A percentile compares a stretch with the other conserved stretches of the same genome.
Evolutionary conservation across 257 asterid genomes (phyloP).

Genomic region (Salvia miltiorrhiza): DNA sequence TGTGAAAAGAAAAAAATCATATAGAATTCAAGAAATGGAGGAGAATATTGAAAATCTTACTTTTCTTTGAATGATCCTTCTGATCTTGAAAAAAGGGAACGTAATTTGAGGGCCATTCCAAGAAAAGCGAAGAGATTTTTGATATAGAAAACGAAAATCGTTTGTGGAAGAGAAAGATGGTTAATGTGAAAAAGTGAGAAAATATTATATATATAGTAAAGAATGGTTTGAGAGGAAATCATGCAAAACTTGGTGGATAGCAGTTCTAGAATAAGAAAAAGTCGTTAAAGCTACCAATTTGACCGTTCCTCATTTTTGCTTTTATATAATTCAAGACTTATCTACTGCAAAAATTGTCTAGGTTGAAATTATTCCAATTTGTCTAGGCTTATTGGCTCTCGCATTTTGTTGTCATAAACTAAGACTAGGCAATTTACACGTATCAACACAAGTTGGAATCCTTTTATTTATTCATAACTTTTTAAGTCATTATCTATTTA

Average conservation of each 20-base stretch:
- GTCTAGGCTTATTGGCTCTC: neutral
- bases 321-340: neutral
- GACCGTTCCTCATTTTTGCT: constrained; percentile 2
- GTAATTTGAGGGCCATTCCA: constrained; percentile 52
- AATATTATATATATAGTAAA: neutral
- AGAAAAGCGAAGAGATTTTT: neutral
- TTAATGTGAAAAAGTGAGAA: neutral
- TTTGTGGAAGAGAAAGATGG: constrained; percentile 5
- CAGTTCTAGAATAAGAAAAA: neutral
- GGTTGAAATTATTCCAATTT: neutral
- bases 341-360: neutral
- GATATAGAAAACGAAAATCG: neutral
- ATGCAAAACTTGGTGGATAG: neutral
- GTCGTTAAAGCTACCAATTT: constrained; percentile 8
- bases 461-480: too few relatives aligned
- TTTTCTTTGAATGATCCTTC: constrained; percentile 30
- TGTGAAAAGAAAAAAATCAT: neutral
- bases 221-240: constrained; percentile 1
- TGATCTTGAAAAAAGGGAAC: constrained; percentile 41
- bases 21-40: too few relatives aligned
- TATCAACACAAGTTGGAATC: neutral
- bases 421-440: neutral
- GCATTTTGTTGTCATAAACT: neutral
- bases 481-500: too few relatives aligned
- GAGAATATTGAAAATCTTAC: constrained; percentile 25